A percentile compares a stretch with the other conserved stretches of the same genome.
phyloP scores from a whole-genome alignment of 1,284 basidiomycete species.

The Heliocybe sulcata region DNA sequence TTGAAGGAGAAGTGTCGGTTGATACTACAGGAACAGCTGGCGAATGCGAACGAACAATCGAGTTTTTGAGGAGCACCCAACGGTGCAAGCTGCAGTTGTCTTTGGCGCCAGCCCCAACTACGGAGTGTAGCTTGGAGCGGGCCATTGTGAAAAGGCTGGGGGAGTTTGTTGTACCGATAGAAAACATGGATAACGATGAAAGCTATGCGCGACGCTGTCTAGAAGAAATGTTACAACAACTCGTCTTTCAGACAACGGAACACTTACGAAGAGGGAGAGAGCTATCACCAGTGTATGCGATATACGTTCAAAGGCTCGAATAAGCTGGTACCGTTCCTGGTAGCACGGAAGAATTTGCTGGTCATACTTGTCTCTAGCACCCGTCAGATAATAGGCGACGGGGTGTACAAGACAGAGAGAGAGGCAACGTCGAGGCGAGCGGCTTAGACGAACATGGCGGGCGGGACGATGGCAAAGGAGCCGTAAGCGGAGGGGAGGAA shows the following conservation, averaged over 20 bases:
- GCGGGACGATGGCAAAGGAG: slow-evolving; percentile 18
- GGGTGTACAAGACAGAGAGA: slow-evolving; percentile 21
- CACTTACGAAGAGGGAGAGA: slow-evolving; percentile 19
- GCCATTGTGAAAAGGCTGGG: slow-evolving; percentile 52
- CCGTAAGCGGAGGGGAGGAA: slow-evolving; percentile 6
- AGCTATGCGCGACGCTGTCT: slow-evolving; percentile 6
- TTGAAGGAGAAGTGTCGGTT: slow-evolving; percentile 28
- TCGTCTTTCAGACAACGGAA: background rate
- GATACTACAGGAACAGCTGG: slow-evolving; percentile 17
- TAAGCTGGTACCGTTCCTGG: slow-evolving; percentile 76
- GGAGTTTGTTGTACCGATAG: slow-evolving; percentile 10
- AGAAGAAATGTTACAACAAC: slow-evolving; percentile 5
- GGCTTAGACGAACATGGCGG: slow-evolving; percentile 42
- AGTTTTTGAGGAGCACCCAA: slow-evolving; percentile 83
- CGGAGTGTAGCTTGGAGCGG: slow-evolving; percentile 66
- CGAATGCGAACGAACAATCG: slow-evolving; percentile 47
- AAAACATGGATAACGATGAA: slow-evolving; percentile 1
- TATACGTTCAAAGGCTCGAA: slow-evolving; percentile 81
- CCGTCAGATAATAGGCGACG: slow-evolving; percentile 30
- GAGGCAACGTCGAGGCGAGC: slow-evolving; percentile 13
- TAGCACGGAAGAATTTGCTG: slow-evolving; percentile 69
- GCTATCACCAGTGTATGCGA: slow-evolving; percentile 64
- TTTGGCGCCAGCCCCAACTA: slow-evolving; percentile 40
- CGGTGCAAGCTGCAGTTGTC: slow-evolving; percentile 72
- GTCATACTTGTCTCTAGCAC: slow-evolving; percentile 60